A percentile compares a stretch with the other conserved stretches of the same genome.
phyloP scores from a whole-genome alignment of 2,329 filamentous ascomycete genomes.

The Graphilbum fragrans region DNA sequence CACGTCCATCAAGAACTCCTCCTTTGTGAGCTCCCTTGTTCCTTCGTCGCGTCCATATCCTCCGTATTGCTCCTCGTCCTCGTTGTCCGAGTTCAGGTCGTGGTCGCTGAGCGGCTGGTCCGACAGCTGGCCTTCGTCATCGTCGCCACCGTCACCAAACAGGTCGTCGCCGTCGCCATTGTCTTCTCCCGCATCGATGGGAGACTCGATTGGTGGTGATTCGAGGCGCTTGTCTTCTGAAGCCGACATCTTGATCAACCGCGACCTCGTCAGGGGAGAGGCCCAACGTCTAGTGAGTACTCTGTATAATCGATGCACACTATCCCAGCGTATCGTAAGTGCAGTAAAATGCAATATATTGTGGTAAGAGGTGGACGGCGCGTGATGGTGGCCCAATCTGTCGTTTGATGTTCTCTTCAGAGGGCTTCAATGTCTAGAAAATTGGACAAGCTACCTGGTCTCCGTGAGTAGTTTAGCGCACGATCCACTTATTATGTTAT shows the following conservation, averaged over 20 bases:
- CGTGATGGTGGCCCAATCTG: too few species aligned
- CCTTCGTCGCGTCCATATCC: conserved; percentile 16
- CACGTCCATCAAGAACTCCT: conserved; percentile 49
- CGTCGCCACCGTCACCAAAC: conserved; percentile 34
- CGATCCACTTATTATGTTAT: too few species aligned
- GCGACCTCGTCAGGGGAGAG: too few species aligned
- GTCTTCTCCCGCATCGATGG: conserved; percentile 2
- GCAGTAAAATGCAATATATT: too few species aligned
- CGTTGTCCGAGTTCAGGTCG: conserved; percentile 39
- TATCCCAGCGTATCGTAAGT: too few species aligned
- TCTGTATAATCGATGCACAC: too few species aligned
- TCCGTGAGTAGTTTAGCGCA: too few species aligned
- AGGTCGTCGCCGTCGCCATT: conserved; percentile 9
- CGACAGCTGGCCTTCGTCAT: conserved; percentile 49
- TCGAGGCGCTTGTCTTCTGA: conserved; percentile 9
- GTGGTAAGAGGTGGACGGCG: too few species aligned
- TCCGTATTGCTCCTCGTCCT: conserved; percentile 31
- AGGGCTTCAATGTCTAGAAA: too few species aligned
- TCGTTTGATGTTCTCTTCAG: too few species aligned
- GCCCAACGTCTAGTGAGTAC: too few species aligned
- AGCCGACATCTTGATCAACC: conserved; percentile 10
- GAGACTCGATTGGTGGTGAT: conserved; percentile 7
- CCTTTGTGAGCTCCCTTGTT: conserved; percentile 32
- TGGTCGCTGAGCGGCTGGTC: conserved; percentile 53
- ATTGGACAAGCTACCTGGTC: too few species aligned